phyloP scores from a whole-genome alignment of 768 basidiomycete species.

The Termitomyces sp. region DNA sequence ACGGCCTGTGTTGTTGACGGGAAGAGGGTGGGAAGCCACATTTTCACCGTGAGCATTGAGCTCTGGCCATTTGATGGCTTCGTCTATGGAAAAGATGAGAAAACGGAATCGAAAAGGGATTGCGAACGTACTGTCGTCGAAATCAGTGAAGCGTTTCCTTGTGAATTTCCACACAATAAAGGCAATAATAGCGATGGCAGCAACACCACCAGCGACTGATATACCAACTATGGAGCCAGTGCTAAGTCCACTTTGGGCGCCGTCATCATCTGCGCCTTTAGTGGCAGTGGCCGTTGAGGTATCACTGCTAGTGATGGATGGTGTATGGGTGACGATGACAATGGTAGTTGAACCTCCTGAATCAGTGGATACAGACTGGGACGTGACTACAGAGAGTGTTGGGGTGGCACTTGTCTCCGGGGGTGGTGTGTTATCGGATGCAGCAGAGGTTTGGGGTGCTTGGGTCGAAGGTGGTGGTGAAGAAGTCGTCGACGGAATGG shows the following conservation, averaged over 20 bases:
- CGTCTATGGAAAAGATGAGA: slow-evolving; percentile 38
- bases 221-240: slow-evolving; percentile 77
- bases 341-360: slow-evolving; percentile 24
- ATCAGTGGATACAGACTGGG: slow-evolving; percentile 10
- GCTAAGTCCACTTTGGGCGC: slow-evolving; percentile 38
- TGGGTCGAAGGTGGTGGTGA: not conserved
- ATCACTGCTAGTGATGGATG: slow-evolving; percentile 21
- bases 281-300: slow-evolving; percentile 27
- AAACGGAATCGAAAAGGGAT: slow-evolving; percentile 3
- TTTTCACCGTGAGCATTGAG: slow-evolving; percentile 60
- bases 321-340: slow-evolving; percentile 19
- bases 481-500: slow-evolving; percentile 5
- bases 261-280: slow-evolving; percentile 14
- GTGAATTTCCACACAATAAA: slow-evolving; percentile 89
- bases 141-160: slow-evolving; percentile 69
- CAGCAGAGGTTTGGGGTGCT: not conserved
- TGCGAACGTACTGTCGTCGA: slow-evolving; percentile 68
- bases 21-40: slow-evolving; percentile 56
- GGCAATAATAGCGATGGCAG: slow-evolving; percentile 61
- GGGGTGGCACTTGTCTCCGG: slow-evolving; percentile 9
- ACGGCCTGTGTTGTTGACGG: slow-evolving; percentile 65
- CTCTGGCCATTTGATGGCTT: slow-evolving; percentile 92
- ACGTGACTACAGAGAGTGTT: slow-evolving; percentile 1
- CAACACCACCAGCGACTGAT: slow-evolving; percentile 78
- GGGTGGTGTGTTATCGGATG: not conserved